Percentiles rank a stretch among this genome's conserved stretches.
These are phyloP conservation scores for Penicillium polonicum DNA, from an alignment of 2,329 filamentous ascomycete species.

Conservation along the genomic window DNA sequence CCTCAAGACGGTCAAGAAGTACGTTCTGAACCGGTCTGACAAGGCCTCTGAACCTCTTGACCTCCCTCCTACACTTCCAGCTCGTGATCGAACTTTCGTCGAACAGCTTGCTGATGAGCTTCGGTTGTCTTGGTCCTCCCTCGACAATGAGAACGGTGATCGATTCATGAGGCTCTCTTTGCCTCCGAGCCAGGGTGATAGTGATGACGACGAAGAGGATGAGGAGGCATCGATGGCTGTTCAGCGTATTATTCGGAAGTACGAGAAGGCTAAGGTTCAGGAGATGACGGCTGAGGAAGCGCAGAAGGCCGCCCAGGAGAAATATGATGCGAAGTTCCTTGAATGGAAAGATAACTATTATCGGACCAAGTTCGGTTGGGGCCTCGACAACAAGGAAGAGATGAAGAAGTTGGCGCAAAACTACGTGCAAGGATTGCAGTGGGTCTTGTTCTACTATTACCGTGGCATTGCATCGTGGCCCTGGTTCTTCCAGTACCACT, in stretches of 20 bases:
- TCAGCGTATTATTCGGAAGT: constrained; percentile 79
- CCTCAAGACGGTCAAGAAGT: constrained; percentile 79
- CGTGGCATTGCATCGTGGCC: constrained; percentile 96
- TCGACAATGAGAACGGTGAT: constrained; percentile 63
- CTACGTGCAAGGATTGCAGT: constrained; percentile 95
- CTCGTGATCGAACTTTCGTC: constrained; percentile 87
- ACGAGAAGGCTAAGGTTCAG: constrained; percentile 83
- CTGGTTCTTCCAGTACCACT: constrained; percentile 97
- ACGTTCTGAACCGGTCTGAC: constrained; percentile 67
- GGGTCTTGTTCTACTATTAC: constrained; percentile 99
- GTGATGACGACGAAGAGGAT: constrained; percentile 67
- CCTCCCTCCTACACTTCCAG: constrained; percentile 69
- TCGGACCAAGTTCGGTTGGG: constrained; percentile 85
- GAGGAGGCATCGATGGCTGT: constrained; percentile 83
- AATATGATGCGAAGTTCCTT: constrained; percentile 86
- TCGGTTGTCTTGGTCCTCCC: constrained; percentile 63
- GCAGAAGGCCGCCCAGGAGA: constrained; percentile 72
- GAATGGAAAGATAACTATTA: constrained; percentile 97
- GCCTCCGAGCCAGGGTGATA: constrained; percentile 49
- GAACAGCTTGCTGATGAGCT: constrained; percentile 76
- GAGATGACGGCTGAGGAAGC: constrained; percentile 78
- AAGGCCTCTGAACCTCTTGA: constrained; percentile 61
- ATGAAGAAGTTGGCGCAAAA: constrained; percentile 84
- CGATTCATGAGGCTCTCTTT: constrained; percentile 65
- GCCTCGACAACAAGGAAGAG: constrained; percentile 74